Base-by-base conservation (phyloP, 169 alveolate genomes). In the Cryptosporidium felis region DNA sequence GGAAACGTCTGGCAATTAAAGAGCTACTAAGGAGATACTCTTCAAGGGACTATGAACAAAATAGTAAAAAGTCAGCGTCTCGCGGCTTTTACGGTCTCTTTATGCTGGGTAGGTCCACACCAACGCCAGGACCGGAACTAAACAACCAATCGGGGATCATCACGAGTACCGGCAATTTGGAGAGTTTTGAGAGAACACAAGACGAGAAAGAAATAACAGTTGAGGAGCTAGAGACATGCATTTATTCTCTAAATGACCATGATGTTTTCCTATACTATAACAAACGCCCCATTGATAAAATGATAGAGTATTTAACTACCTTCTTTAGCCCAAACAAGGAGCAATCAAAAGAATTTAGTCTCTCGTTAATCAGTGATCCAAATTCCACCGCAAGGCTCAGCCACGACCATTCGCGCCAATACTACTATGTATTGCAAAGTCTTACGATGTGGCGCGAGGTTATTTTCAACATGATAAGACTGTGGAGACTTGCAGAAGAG, bases 391-490 rank as follows among this genome's bases (percentile, higher is more conserved):
- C 97, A 34, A 63, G 98, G 38, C 90, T 95, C 45, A 94, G 93
- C n/a, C 98, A 95, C 82, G 92, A 93, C 18, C 98, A 95, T 89
- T 85, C 90, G 44, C 90, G 95, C 51, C 97, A 95, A 92, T 95
- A 89, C 80, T 89, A 91, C 63, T 95, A 93, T 88, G 98, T 95
- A 26, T 82, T 94, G 66, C 98, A 96, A 81, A 92, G 97, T 14
- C 91, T 96, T 58, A 89, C 95, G 12, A 90, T 96, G 44, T 96
- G 98, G 98, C 79, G 96, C 28, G 98, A 96, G 82, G 95, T 96
- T 32, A 89, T 94, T 26, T 89, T 91, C 53, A 94, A 96, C 82
- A 94, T 96, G 97, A 94, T 92, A 56, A 91, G 90, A 60, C 88
- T 96, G 21, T 96, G 98, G 98, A 93, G 94, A 9, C 82, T 90